phyloP scores from a whole-genome alignment of 768 basidiomycete genomes.

The Agaricus sinodeliciosus region DNA sequence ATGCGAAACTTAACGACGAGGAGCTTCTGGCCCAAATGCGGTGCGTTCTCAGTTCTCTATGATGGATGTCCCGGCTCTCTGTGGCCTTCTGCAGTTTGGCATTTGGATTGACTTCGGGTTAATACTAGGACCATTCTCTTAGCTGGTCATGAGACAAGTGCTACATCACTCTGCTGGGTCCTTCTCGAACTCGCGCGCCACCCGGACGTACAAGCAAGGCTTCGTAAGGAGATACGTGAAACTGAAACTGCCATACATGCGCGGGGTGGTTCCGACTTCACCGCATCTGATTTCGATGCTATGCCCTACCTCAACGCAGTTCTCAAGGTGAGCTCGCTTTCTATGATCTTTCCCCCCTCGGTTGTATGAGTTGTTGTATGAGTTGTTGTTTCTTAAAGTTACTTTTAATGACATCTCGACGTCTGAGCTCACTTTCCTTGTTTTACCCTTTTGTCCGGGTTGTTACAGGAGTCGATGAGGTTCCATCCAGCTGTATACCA shows the following conservation, averaged over 20 bases:
- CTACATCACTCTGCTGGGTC: constrained; percentile 53
- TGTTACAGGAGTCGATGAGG: constrained; percentile 36
- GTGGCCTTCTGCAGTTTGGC: constrained; percentile 20
- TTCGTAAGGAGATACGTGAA: constrained; percentile 54
- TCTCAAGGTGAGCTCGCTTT: constrained; percentile 31
- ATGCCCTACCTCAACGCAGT: constrained; percentile 44
- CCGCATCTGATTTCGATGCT: constrained; percentile 35
- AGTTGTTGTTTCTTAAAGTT: not conserved
- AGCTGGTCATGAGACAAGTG: constrained; percentile 57
- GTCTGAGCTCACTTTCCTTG: not conserved
- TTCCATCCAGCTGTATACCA: constrained; percentile 33
- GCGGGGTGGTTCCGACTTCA: constrained; percentile 32
- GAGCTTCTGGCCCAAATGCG: constrained; percentile 45
- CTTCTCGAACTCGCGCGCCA: constrained; percentile 56
- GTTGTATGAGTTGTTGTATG: not conserved
- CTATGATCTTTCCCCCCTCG: constrained; percentile 5
- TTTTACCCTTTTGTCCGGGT: not conserved
- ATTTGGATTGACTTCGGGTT: constrained; percentile 27
- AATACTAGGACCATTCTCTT: constrained; percentile 39
- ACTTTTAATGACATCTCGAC: not conserved
- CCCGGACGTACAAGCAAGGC: constrained; percentile 49
- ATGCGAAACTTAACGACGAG: constrained; percentile 37
- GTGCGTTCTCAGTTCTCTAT: constrained; percentile 33
- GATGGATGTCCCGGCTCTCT: not conserved
- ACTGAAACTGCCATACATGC: constrained; percentile 26